A percentile compares a stretch with the other conserved stretches of the same genome.
These are phyloP conservation scores for Ogataea allantospora DNA, from an alignment of 805 yeast genomes.

Conservation along the genomic window DNA sequence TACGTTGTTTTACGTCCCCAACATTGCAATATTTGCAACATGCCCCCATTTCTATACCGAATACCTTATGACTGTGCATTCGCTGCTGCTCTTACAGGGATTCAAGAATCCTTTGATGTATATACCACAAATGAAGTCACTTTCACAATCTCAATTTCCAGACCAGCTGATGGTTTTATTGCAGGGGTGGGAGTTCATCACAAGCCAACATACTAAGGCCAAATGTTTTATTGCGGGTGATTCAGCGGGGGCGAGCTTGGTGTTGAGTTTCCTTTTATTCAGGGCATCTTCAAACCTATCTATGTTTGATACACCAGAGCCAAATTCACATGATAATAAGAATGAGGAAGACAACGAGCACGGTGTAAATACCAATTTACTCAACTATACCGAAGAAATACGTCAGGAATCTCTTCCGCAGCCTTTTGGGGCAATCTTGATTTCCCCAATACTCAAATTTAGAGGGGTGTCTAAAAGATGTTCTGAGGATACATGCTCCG, in stretches of 20 bases:
- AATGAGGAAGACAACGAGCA: neutral
- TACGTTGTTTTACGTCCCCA: conserved; percentile 44
- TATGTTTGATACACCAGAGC: conserved; percentile 7
- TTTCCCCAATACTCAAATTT: conserved; percentile 30
- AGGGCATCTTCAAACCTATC: conserved; percentile 32
- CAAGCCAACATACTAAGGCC: conserved; percentile 24
- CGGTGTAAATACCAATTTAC: no score
- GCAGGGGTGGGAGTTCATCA: conserved; percentile 34
- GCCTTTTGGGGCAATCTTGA: conserved; percentile 28
- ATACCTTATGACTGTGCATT: conserved; percentile 40
- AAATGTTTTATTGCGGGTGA: conserved; percentile 42
- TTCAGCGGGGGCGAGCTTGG: conserved; percentile 48
- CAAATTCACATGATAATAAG: conserved; percentile 28
- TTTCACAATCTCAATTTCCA: conserved; percentile 20
- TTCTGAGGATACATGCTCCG: conserved; percentile 15
- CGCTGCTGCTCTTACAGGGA: conserved; percentile 46
- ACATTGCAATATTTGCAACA: conserved; percentile 36
- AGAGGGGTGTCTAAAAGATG: conserved; percentile 12
- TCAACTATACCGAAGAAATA: no score
- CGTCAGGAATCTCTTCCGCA: conserved; percentile 8
- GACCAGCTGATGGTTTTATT: conserved; percentile 30
- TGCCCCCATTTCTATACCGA: conserved; percentile 45
- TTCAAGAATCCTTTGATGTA: conserved; percentile 47
- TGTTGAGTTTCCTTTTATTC: conserved; percentile 38
- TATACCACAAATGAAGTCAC: conserved; percentile 33